Base-by-base conservation (phyloP, 371 early-diverging fungal species). In the Circinella umbellata region DNA sequence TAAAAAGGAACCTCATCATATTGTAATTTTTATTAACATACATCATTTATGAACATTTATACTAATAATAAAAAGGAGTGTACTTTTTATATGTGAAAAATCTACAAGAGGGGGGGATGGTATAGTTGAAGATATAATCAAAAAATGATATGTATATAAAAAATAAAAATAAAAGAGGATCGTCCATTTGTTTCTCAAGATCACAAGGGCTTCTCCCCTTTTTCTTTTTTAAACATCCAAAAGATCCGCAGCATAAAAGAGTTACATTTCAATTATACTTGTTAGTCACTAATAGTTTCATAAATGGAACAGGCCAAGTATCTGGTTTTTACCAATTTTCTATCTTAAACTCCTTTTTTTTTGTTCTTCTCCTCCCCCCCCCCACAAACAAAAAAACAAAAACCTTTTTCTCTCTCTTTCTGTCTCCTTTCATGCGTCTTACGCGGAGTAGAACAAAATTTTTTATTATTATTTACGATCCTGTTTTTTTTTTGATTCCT, bases 391-490 rank as follows among this genome's bases (percentile, higher is more conserved):
- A 9, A 9, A 9, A 42, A 9, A 42, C 1, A 42, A 9, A 42
- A 9, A 42, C 11, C 53, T 4, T 53, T 15, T 53, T 57, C 35
- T 27, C 27, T 9, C 57, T 7, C 34, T 27, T 57, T 27, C 57
- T 15, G 5, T 17, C 15, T n/a, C 51, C 51, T 13, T 51, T 51
- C 51, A 51, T 51, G 51, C 51, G 51, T 51, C 15, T 51, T 17
- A 51, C 51, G 51, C 51, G 51, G 51, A 51, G 35, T 57, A 57
- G 57, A 7, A 57, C 7, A 57, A 57, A 57, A 57, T 42, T 42
- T 51, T 17, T 51, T 14, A n/a, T n/a, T n/a, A n/a, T 15, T 8
- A 17, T 51, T 51, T 11, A 18, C 54, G 20, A 14, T 57, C 57
- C 20, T 11, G n/a, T 13, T 18, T 34, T 34, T 57, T 57, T 10